phyloP scores from a whole-genome alignment of 352 stramenopile species.

The Globisporangium okanoganense region DNA sequence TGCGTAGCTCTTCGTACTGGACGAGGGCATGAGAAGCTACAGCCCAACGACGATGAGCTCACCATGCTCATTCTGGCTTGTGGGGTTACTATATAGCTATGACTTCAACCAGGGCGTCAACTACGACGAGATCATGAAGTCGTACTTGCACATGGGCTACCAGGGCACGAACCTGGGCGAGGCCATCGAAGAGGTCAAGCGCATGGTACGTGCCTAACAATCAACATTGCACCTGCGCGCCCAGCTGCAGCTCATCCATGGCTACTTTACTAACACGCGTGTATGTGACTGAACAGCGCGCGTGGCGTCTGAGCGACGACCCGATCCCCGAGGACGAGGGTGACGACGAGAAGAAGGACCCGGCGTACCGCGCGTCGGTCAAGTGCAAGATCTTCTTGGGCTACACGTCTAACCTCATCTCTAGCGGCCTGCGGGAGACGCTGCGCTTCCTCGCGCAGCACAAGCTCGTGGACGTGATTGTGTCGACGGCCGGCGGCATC shows the following conservation, averaged over 20 bases:
- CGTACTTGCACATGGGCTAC: conserved; percentile 89
- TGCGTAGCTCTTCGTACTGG: background rate
- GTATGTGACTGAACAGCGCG: conserved; percentile 43
- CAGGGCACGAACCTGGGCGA: conserved; percentile 96
- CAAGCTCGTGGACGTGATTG: conserved; percentile 98
- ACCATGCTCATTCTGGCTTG: background rate
- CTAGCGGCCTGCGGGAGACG: conserved; percentile 96
- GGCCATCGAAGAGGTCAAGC: conserved; percentile 97
- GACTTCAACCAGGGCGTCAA: conserved; percentile 91
- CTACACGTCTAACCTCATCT: conserved; percentile 99
- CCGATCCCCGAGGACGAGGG: conserved; percentile 90
- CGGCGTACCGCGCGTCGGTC: conserved; percentile 67
- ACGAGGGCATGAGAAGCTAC: background rate
- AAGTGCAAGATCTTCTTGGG: conserved; percentile 99
- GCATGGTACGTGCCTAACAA: conserved; percentile 83
- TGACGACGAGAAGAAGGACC: conserved; percentile 86
- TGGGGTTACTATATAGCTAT: conserved; percentile 69
- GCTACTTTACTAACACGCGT: background rate
- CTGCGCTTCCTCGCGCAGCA: conserved; percentile 98
- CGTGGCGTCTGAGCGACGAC: conserved; percentile 96
- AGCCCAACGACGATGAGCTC: background rate
- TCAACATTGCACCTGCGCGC: background rate
- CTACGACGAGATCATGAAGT: conserved; percentile 80
- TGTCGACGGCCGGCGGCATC: conserved; percentile 90
- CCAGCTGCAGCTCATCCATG: background rate